phyloP scores from a whole-genome alignment of 2,329 filamentous ascomycete genomes.

The Verticillium dahliae region DNA sequence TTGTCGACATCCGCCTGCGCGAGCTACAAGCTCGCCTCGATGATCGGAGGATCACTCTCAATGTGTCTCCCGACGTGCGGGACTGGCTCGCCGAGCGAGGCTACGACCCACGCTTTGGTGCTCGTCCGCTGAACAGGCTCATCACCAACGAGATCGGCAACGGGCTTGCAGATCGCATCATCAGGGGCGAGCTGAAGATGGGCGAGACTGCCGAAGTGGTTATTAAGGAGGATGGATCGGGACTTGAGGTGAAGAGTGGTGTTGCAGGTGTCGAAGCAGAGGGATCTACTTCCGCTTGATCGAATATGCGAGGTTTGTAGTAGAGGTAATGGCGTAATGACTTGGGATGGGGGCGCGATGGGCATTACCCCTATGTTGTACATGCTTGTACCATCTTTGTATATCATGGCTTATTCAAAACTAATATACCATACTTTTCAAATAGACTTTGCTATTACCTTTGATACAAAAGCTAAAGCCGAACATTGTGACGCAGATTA shows the following conservation, averaged over 20 bases:
- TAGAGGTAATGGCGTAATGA: not conserved
- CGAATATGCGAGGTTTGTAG: not conserved
- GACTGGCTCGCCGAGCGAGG: slow-evolving; percentile 84
- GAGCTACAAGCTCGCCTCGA: slow-evolving; percentile 80
- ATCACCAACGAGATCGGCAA: slow-evolving; percentile 90
- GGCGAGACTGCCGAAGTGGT: slow-evolving; percentile 68
- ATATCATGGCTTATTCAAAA: not conserved
- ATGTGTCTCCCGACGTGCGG: slow-evolving; percentile 65
- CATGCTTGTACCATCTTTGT: not conserved
- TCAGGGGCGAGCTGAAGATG: slow-evolving; percentile 70
- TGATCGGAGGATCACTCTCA: slow-evolving; percentile 74
- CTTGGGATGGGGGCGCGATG: not conserved
- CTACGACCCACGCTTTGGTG: slow-evolving; percentile 88
- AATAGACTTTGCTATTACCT: not conserved
- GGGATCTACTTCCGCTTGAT: not conserved
- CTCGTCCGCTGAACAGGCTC: slow-evolving; percentile 81
- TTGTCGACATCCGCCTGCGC: slow-evolving; percentile 83
- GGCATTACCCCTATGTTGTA: not conserved
- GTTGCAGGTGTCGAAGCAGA: not conserved
- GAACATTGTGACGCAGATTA: too few species aligned
- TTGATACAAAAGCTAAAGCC: too few species aligned
- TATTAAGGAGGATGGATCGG: slow-evolving; percentile 56
- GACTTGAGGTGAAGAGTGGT: slow-evolving; percentile 41
- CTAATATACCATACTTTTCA: not conserved
- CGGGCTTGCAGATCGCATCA: slow-evolving; percentile 83